phyloP scores from a whole-genome alignment of 306 rosid genomes.

The Heteromeles arbutifolia region DNA sequence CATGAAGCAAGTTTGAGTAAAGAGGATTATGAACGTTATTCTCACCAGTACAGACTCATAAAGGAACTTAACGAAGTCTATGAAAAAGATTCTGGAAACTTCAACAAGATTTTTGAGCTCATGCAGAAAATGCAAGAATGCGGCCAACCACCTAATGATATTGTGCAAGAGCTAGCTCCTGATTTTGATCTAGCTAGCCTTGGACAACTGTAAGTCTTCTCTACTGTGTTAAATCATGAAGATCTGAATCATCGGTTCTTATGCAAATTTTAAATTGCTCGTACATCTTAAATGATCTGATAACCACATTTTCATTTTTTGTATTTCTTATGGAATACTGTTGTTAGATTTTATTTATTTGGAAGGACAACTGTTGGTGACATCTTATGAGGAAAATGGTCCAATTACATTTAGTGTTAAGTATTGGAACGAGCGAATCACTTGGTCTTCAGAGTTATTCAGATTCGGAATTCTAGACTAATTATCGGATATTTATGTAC shows the following conservation, averaged over 20 bases:
- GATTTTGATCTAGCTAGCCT: conserved; percentile 73
- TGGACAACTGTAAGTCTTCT: conserved; percentile 73
- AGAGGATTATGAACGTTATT: conserved; percentile 69
- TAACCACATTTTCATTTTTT: background rate
- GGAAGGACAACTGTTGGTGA: background rate
- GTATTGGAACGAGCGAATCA: too few species aligned
- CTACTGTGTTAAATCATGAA: background rate
- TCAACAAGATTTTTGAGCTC: conserved; percentile 73
- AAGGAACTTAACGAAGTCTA: conserved; percentile 66
- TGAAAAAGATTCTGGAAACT: conserved; percentile 67
- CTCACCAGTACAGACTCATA: conserved; percentile 57
- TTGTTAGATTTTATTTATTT: background rate
- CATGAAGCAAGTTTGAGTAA: conserved; percentile 66
- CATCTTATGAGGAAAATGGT: background rate
- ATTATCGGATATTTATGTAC: background rate
- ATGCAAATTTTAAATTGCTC: background rate
- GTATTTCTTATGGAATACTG: background rate
- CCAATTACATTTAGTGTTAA: too few species aligned
- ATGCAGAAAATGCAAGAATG: conserved; percentile 99
- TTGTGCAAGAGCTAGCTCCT: conserved; percentile 80
- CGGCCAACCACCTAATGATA: conserved; percentile 90
- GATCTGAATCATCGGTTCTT: background rate
- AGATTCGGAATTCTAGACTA: background rate
- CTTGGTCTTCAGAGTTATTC: background rate
- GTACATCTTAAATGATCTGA: background rate